Conservation (phyloP, 345 rosid genomes). For the Conringia planisiliqua region DNA sequence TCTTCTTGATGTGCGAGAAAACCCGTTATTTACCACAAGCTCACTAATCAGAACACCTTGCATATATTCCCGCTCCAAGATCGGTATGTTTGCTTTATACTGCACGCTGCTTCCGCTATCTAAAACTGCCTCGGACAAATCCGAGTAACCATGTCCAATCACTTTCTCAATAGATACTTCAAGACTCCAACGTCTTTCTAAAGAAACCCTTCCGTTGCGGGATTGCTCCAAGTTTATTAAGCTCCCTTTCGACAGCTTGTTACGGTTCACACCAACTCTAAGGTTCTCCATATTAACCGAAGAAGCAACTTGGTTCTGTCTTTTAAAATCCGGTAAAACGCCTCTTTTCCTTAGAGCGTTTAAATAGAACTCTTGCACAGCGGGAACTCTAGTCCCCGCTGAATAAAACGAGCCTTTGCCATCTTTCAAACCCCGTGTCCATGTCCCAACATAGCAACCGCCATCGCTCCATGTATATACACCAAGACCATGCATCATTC, state of each 20-base stretch:
- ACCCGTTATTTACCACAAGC: constrained; percentile 64
- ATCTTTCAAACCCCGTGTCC: constrained; percentile 93
- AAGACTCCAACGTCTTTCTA: constrained; percentile 97
- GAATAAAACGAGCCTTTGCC: constrained; percentile 95
- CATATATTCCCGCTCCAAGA: constrained; percentile 91
- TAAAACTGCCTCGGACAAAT: constrained; percentile 42
- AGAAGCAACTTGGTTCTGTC: constrained; percentile 63
- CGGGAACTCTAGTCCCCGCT: constrained; percentile 68
- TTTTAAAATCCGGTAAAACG: constrained; percentile 75
- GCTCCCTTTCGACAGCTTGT: constrained; percentile 61
- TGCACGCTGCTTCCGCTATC: constrained; percentile 44
- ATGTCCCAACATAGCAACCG: constrained; percentile 87
- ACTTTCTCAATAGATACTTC: constrained; percentile 96
- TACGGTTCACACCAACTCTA: constrained; percentile 47
- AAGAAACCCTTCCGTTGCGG: constrained; percentile 61
- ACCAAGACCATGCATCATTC: constrained; percentile 96
- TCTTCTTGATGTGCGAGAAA: constrained; percentile 73
- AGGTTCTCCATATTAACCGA: constrained; percentile 60
- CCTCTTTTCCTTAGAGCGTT: constrained; percentile 86
- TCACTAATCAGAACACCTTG: constrained; percentile 96
- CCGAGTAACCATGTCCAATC: constrained; percentile 77
- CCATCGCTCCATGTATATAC: constrained; percentile 90
- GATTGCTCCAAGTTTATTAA: constrained; percentile 77
- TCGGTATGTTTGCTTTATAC: constrained; percentile 45
- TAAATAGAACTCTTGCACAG: constrained; percentile 68